Conservation (phyloP, 176 grass and related monocot species). For the Leersia perrieri region DNA sequence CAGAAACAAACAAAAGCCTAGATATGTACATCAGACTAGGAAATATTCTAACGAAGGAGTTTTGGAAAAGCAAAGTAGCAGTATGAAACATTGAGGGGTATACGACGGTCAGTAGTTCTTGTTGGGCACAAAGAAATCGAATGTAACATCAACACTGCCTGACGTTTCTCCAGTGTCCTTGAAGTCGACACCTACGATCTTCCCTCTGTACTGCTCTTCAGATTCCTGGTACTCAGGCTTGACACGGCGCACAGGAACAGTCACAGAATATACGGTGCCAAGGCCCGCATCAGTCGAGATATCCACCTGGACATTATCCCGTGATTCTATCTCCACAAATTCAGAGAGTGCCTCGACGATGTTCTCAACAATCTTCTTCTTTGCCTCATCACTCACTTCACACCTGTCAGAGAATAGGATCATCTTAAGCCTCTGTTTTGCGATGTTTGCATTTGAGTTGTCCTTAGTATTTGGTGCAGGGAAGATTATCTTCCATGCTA, state of each 20-base stretch:
- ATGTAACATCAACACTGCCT: conserved; percentile 80
- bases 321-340: conserved; percentile 90
- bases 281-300: conserved; percentile 80
- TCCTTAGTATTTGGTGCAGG: conserved; percentile 49
- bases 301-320: conserved; percentile 89
- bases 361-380: conserved; percentile 87
- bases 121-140: conserved; percentile 77
- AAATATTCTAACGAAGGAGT: conserved; percentile 16
- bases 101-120: conserved; percentile 47
- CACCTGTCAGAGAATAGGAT: conserved; percentile 93
- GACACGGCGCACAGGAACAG: conserved; percentile 73
- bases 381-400: conserved; percentile 86
- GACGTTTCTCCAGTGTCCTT: conserved; percentile 82
- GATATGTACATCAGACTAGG: conserved; percentile 46
- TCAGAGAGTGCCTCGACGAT: conserved; percentile 68
- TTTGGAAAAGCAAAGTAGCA: neutral
- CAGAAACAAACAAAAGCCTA: conserved; percentile 17
- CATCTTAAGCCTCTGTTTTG: conserved; percentile 97
- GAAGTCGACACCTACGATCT: conserved; percentile 74
- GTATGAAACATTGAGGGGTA: neutral
- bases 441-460: conserved; percentile 85
- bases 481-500: conserved; percentile 88
- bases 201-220: conserved; percentile 82
- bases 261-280: conserved; percentile 83
- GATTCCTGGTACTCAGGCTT: conserved; percentile 90